A percentile compares a stretch with the other conserved stretches of the same genome.
These are phyloP conservation scores for Phytophthora litchii DNA, from an alignment of 352 stramenopile species.

Conservation along the genomic window DNA sequence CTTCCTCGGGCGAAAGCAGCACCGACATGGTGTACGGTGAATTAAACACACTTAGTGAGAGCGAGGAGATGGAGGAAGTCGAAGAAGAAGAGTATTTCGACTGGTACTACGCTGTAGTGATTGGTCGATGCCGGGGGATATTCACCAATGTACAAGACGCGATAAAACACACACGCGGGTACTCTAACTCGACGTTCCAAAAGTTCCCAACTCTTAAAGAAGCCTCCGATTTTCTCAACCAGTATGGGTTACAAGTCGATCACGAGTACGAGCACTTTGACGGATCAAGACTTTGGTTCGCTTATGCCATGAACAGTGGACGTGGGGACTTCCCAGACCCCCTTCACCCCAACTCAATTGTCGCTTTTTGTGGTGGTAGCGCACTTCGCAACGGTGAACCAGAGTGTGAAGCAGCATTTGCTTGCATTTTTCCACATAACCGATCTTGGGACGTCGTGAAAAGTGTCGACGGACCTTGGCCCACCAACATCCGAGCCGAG, in stretches of 20 bases:
- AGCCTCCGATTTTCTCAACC: constrained; percentile 46
- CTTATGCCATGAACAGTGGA: constrained; percentile 13
- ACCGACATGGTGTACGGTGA: constrained; percentile 20
- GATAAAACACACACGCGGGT: constrained; percentile 39
- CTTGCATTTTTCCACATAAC: constrained; percentile 71
- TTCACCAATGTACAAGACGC: constrained; percentile 51
- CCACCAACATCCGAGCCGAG: constrained; percentile 25
- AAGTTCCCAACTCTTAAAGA: constrained; percentile 51
- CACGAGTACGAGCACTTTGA: constrained; percentile 5
- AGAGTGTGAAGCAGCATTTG: constrained; percentile 54
- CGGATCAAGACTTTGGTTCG: constrained; percentile 16
- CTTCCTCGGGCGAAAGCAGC: constrained; percentile 6
- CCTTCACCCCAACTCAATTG: constrained; percentile 45
- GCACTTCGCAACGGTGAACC: constrained; percentile 54
- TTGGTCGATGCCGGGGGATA: constrained; percentile 47
- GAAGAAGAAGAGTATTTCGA: constrained; percentile 9
- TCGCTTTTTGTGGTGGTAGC: constrained; percentile 51
- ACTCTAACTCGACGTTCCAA: constrained; percentile 44
- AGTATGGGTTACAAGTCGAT: constrained; percentile 19
- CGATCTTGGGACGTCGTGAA: constrained; percentile 51
- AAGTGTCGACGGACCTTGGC: constrained; percentile 24
- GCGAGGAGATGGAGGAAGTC: constrained; percentile 16
- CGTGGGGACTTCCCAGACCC: constrained; percentile 42
- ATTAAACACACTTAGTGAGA: background rate
- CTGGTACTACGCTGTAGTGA: constrained; percentile 51